Percentiles rank a stretch among this genome's conserved stretches.
These are phyloP conservation scores for Paraurostyla sp. DNA, from an alignment of 73 alveolate species.

Conservation along the genomic window DNA sequence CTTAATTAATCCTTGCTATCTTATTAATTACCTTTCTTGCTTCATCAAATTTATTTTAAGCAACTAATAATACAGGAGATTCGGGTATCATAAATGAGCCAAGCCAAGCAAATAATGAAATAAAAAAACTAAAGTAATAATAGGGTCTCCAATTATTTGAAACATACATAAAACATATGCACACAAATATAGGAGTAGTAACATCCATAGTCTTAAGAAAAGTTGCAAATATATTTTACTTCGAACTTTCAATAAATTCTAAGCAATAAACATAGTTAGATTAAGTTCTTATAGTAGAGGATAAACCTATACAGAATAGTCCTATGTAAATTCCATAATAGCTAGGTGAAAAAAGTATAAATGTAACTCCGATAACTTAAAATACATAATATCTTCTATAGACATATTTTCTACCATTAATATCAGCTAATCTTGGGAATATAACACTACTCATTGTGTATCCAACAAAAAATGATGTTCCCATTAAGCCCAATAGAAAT, in stretches of 20 bases:
- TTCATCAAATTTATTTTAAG: neutral
- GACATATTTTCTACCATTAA: neutral
- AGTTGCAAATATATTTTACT: conserved; percentile 22
- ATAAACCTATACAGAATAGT: neutral
- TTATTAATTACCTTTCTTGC: conserved; percentile 11
- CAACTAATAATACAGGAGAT: neutral
- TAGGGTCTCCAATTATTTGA: conserved; percentile 13
- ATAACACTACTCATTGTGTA: neutral
- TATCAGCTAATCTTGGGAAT: conserved; percentile 19
- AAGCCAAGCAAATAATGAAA: conserved; percentile 6
- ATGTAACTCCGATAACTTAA: conserved; percentile 4
- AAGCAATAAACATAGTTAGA: conserved; percentile 7
- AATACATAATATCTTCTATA: neutral
- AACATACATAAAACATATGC: neutral
- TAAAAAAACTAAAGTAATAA: neutral
- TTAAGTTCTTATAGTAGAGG: conserved; percentile 10
- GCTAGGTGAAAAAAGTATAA: neutral
- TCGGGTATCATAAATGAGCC: conserved; percentile 10
- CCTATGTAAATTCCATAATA: neutral
- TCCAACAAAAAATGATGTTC: conserved; percentile 11
- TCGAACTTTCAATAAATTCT: neutral
- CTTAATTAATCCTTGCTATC: conserved; percentile 19
- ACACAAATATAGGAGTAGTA: neutral
- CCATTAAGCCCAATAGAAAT: conserved; percentile 28
- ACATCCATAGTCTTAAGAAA: conserved; percentile 4